Evolutionary conservation across 306 rosid genomes (phyloP), one percentile per base, ranked within the genome.

Genomic region (Cucurbita moschata): DNA sequence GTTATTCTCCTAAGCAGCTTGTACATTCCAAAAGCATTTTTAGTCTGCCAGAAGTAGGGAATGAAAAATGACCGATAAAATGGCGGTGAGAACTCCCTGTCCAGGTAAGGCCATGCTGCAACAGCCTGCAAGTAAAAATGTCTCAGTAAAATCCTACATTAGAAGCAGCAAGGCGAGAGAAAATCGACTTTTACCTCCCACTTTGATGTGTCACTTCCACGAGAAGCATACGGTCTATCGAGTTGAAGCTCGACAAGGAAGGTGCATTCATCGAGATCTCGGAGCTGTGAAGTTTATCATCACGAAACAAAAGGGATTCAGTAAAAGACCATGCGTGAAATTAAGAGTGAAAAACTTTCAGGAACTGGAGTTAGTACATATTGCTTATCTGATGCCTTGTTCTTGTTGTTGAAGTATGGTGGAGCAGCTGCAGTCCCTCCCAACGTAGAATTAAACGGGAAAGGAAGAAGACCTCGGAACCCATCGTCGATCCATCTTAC

Each of bases 361-460:
- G 65, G 39, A 43, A 40, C 7, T 5, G 35, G 51, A 8, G 64
- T 13, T 10, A 15, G 73, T 82, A 95, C 99, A 46, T 86, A 95
- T 89, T 95, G 99, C 68, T 78, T 79, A 23, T 82, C 77, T 30
- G 96, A 88, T 50, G 97, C 99, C 35, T 85, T 83, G 87, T 95
- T 95, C 82, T 89, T 88, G 39, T 86, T 40, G 85, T 95, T 95
- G 23, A 95, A 88, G 80, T 95, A 95, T 4, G 83, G 85, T 0
- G 99, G 92, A 18, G 96, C 92, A 16, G 99, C 85, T 8, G 96
- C 85, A n/a, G 99, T 91, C 74, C 99, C 99, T 18, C 99, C 99
- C 16, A 88, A 81, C 67, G 92, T 88, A 57, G 97, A 89, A 76
- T 95, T 91, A 79, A 91, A 91, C 46, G 88, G 96, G 77, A 91